Evolutionary conservation across 176 grass and related monocot species (phyloP), one percentile per base, ranked within the genome.

Genomic region (Puya raimondii): DNA sequence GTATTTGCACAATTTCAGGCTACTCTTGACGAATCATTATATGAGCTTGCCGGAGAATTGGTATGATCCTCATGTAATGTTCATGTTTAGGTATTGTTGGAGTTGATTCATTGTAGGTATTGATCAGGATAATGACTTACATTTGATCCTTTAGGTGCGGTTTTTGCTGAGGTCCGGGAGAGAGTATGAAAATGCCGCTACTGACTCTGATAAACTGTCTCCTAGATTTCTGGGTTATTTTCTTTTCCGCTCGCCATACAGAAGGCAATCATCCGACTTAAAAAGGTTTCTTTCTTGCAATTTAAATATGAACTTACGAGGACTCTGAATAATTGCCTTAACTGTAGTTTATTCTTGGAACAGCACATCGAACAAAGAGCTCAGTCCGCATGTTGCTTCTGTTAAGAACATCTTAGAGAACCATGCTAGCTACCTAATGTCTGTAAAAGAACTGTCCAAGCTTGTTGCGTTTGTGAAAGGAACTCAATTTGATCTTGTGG

Each of bases 401-500:
- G 93, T 97, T 50, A 97, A 92, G 84, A 97, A 90, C 66, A 97
- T 97, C 85, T 76, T 97, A 70, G 93, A 92, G 81, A 85, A 77
- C 61, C 93, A 97, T 89, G 93, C 89, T 76, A 90, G 86, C 82
- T 87, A 92, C 73, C 80, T 97, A 70, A 97, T 97, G 89, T 97
- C 93, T 81, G 93, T 86, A 75, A 97, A 92, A 82, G 93, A 92
- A 85, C 93, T 97, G 79, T 92, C 93, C 65, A 97, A 97, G 70
- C 89, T 97, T 4, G 93, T 97, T 51, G 87, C 93, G 76, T 97
- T 97, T 90, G 93, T 97, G 29, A 97, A 97, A 80, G 93, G 93
- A 76, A 92, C 93, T 79, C 89, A 97, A 14, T 97, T 97, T 85
- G 93, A 97, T 85, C 86, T 97, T 81, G 89, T 97, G 93, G 93